A percentile compares a stretch with the other conserved stretches of the same genome.
These are phyloP conservation scores for Francoa sonchifolia DNA, from an alignment of 441 rosid genomes.

Conservation along the genomic window DNA sequence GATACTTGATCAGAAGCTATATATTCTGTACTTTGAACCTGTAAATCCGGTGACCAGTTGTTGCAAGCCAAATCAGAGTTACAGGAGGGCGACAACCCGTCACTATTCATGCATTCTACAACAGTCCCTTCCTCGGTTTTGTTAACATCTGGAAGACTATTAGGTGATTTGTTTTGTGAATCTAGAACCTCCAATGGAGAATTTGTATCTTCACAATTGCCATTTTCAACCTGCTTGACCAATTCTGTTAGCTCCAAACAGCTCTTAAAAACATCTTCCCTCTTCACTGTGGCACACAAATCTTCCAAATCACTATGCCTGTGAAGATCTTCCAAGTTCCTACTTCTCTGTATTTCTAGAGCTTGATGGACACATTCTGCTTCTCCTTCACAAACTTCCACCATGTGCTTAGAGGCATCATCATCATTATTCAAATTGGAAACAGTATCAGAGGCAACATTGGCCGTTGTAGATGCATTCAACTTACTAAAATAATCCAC, in stretches of 20 bases:
- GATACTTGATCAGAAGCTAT: constrained; percentile 16
- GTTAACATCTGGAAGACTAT: constrained; percentile 15
- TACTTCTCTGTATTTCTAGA: constrained; percentile 14
- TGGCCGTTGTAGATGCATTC: constrained; percentile 20
- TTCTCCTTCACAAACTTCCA: constrained; percentile 23
- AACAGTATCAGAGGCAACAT: constrained; percentile 16
- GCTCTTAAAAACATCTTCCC: constrained; percentile 30
- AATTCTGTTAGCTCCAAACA: constrained; percentile 32
- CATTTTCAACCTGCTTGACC: constrained; percentile 20
- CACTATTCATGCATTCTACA: constrained; percentile 12
- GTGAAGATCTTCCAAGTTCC: constrained; percentile 13
- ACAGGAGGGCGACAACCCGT: constrained; percentile 11
- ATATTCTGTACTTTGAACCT: constrained; percentile 10
- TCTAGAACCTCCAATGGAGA: constrained; percentile 17
- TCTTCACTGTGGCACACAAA: constrained; percentile 19
- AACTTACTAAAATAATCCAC: constrained; percentile 31
- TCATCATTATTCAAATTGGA: constrained; percentile 11
- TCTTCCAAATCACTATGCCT: constrained; percentile 17
- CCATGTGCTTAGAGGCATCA: constrained; percentile 12
- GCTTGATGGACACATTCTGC: constrained; percentile 20
- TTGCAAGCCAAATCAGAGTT: constrained; percentile 12
- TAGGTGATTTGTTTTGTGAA: constrained; percentile 16
- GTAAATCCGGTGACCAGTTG: constrained; percentile 9
- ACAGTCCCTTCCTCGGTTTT: constrained; percentile 19
- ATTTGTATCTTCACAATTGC: constrained; percentile 14